Conservation (phyloP, 2,329 filamentous ascomycete species). For the Aureobasidium uvarum region DNA sequence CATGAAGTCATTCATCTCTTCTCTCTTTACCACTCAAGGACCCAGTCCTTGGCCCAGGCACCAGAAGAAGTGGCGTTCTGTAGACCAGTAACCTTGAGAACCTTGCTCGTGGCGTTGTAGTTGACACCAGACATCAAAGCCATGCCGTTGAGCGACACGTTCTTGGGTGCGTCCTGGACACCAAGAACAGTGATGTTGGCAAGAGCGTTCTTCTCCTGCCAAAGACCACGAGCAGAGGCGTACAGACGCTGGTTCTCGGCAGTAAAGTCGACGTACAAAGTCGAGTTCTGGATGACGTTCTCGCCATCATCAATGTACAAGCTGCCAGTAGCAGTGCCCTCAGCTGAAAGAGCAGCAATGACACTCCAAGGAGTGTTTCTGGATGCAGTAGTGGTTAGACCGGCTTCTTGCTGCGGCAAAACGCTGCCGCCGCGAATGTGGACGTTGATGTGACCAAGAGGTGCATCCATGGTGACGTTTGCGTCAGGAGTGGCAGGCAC, state of each 20-base stretch:
- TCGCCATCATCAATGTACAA: slow-evolving; percentile 76
- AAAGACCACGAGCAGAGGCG: slow-evolving; percentile 53
- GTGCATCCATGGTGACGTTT: slow-evolving; percentile 61
- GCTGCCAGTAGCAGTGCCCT: slow-evolving; percentile 58
- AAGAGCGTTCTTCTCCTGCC: slow-evolving; percentile 56
- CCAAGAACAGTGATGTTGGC: slow-evolving; percentile 64
- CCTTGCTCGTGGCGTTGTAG: slow-evolving; percentile 51
- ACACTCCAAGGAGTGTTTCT: slow-evolving; percentile 66
- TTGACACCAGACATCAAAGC: slow-evolving; percentile 42
- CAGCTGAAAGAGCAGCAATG: slow-evolving; percentile 58
- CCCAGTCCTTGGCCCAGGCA: slow-evolving; percentile 59
- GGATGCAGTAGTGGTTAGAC: slow-evolving; percentile 63
- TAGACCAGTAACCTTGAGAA: slow-evolving; percentile 54
- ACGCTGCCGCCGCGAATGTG: slow-evolving; percentile 67
- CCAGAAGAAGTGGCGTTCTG: slow-evolving; percentile 50
- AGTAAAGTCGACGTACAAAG: slow-evolving; percentile 56
- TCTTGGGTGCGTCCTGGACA: slow-evolving; percentile 42
- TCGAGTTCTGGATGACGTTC: slow-evolving; percentile 58
- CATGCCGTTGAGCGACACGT: slow-evolving; percentile 57
- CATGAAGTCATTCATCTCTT: neutral
- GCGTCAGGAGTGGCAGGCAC: slow-evolving; percentile 53
- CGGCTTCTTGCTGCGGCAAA: slow-evolving; percentile 66
- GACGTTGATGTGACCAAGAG: slow-evolving; percentile 68
- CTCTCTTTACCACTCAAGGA: slow-evolving; percentile 50
- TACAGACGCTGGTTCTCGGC: slow-evolving; percentile 50